Conservation (phyloP, 78 protist species). For the Dictyostelium capitatum region DNA sequence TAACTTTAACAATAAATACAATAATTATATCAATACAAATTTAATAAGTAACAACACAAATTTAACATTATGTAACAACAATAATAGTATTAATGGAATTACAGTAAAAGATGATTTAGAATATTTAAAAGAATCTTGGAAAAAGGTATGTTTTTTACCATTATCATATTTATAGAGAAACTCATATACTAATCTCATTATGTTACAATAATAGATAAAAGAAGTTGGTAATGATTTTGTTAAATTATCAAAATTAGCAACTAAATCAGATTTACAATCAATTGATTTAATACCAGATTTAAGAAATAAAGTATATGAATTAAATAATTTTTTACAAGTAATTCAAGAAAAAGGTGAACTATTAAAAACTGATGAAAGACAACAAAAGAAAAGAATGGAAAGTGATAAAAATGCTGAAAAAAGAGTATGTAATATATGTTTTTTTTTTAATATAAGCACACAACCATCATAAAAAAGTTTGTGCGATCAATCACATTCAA, state of each 20-base stretch:
- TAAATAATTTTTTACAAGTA: slow-evolving; percentile 9
- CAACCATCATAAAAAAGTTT: too few relatives aligned
- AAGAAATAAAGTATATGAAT: not conserved
- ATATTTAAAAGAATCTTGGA: slow-evolving; percentile 29
- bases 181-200: not conserved
- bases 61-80: too few relatives aligned
- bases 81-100: not conserved
- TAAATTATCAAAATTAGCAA: slow-evolving; percentile 55
- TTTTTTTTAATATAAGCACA: too few relatives aligned
- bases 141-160: slow-evolving; percentile 7
- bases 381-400: slow-evolving; percentile 55
- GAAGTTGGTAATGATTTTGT: slow-evolving; percentile 24
- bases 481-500: too few relatives aligned
- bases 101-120: slow-evolving; percentile 27
- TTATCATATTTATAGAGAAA: not conserved
- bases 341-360: slow-evolving; percentile 17
- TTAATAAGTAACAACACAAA: not conserved
- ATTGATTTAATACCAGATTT: slow-evolving; percentile 30
- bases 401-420: slow-evolving; percentile 75
- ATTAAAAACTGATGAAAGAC: slow-evolving; percentile 63
- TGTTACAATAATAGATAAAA: not conserved
- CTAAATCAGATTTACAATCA: slow-evolving; percentile 36
- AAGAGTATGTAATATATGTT: slow-evolving; percentile 40
- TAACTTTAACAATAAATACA: not conserved
- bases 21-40: not conserved